Evolutionary conservation across 495 filamentous ascomycete species (phyloP).

Genomic region (Hypomontagnella submonticulosa): DNA sequence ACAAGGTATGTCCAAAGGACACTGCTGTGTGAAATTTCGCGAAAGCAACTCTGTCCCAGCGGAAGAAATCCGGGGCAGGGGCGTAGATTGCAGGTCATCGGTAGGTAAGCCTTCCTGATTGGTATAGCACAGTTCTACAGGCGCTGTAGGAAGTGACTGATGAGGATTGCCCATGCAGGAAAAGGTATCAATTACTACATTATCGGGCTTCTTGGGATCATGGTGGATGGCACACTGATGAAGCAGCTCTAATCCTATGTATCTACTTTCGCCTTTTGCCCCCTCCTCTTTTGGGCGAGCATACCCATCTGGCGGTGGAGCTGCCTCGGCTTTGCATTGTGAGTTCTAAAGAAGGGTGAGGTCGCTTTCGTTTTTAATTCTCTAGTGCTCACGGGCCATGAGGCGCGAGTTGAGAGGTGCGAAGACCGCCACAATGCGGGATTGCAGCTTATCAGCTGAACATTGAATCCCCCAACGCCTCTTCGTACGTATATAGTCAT

Average conservation of each 20-base stretch:
- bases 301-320: not conserved
- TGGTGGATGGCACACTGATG: conserved; percentile 24
- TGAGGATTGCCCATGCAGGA: conserved; percentile 40
- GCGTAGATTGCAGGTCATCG: conserved; percentile 20
- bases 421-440: conserved; percentile 9
- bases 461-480: conserved; percentile 19
- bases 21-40: conserved; percentile 32
- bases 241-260: conserved; percentile 23
- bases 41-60: conserved; percentile 30
- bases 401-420: conserved; percentile 16
- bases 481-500: conserved; percentile 7
- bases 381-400: conserved; percentile 23
- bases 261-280: not conserved
- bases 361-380: conserved; percentile 6
- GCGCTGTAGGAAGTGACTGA: conserved; percentile 22
- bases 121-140: conserved; percentile 9
- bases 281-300: conserved; percentile 3
- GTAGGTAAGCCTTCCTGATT: conserved; percentile 17
- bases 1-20: conserved; percentile 30
- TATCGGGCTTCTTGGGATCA: conserved; percentile 37
- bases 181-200: conserved; percentile 38
- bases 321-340: not conserved
- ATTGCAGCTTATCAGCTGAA: conserved; percentile 12
- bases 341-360: conserved; percentile 23
- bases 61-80: conserved; percentile 24